phyloP scores from a whole-genome alignment of 2,329 filamentous ascomycete species.

The Aschersonia sp. region DNA sequence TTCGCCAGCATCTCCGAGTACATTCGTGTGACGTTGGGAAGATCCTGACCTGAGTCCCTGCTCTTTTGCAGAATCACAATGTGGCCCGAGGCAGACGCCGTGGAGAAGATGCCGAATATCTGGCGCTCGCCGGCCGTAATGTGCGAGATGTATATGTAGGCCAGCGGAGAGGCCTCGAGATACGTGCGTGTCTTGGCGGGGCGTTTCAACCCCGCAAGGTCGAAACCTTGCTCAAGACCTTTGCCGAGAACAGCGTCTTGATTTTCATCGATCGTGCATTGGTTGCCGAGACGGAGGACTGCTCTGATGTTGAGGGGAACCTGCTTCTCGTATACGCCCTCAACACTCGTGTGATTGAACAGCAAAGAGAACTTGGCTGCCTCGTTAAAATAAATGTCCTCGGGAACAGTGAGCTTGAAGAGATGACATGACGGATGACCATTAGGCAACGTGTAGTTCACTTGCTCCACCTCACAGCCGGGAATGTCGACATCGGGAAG shows the following conservation, averaged over 20 bases:
- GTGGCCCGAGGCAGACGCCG: slow-evolving; percentile 62
- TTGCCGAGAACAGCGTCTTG: slow-evolving; percentile 85
- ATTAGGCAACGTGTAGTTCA: slow-evolving; percentile 85
- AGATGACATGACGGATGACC: slow-evolving; percentile 87
- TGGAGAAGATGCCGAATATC: slow-evolving; percentile 88
- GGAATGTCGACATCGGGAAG: slow-evolving; percentile 78
- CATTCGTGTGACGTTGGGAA: slow-evolving; percentile 82
- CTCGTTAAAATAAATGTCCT: slow-evolving; percentile 76
- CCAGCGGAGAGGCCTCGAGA: slow-evolving; percentile 57
- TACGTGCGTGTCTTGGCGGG: slow-evolving; percentile 54
- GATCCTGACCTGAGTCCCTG: slow-evolving; percentile 61
- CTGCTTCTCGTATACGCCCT: slow-evolving; percentile 93
- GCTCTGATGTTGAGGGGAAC: slow-evolving; percentile 77
- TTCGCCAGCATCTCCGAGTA: slow-evolving; percentile 64
- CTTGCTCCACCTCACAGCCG: slow-evolving; percentile 80
- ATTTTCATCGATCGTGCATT: slow-evolving; percentile 84
- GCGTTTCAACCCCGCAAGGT: slow-evolving; percentile 60
- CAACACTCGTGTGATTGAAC: slow-evolving; percentile 86
- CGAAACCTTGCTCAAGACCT: slow-evolving; percentile 87
- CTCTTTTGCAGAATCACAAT: slow-evolving; percentile 77
- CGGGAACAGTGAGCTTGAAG: slow-evolving; percentile 83
- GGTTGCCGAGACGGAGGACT: slow-evolving; percentile 75
- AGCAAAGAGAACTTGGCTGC: slow-evolving; percentile 67
- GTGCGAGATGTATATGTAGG: slow-evolving; percentile 87
- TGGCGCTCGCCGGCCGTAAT: slow-evolving; percentile 82